phyloP scores from a whole-genome alignment of 768 basidiomycete genomes.

The Mycena metata region DNA sequence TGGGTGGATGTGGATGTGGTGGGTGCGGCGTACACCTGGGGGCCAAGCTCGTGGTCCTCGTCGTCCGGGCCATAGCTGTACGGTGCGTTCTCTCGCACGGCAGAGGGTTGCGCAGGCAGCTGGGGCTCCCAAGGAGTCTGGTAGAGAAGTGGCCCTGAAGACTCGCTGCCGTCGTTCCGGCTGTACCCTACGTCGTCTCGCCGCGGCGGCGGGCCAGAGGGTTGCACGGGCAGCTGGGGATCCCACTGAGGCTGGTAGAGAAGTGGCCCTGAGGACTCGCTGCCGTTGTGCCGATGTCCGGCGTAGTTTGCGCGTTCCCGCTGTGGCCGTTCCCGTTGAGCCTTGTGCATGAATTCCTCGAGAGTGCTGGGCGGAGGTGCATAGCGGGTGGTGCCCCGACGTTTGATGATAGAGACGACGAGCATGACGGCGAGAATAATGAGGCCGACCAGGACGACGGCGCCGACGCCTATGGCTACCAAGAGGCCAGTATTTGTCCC shows the following conservation, averaged over 20 bases:
- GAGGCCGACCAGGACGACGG: slow-evolving; percentile 14
- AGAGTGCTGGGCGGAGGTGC: not conserved
- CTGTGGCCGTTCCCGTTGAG: not conserved
- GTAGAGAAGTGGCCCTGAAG: slow-evolving; percentile 18
- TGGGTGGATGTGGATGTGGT: not conserved
- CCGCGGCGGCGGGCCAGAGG: too few species aligned
- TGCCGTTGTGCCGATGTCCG: slow-evolving; percentile 1
- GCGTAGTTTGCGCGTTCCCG: not conserved
- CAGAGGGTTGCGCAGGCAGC: not conserved
- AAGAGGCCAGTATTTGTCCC: slow-evolving; percentile 25
- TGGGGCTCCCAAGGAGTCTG: slow-evolving; percentile 4
- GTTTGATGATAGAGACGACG: slow-evolving; percentile 1
- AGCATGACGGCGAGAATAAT: not conserved
- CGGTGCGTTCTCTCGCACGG: not conserved
- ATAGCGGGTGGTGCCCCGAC: slow-evolving; percentile 10
- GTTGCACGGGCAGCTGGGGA: too few species aligned
- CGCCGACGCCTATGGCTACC: slow-evolving; percentile 5
- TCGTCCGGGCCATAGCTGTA: not conserved
- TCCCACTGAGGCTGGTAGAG: too few species aligned
- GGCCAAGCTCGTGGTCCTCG: slow-evolving; percentile 17
- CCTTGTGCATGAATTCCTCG: slow-evolving; percentile 20
- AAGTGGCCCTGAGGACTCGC: slow-evolving; percentile 20
- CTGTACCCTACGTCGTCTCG: too few species aligned
- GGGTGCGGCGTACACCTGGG: slow-evolving; percentile 1
- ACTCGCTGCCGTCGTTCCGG: slow-evolving; percentile 1